Base-by-base conservation (phyloP, 805 yeast species). In the Starmerella bombi region DNA sequence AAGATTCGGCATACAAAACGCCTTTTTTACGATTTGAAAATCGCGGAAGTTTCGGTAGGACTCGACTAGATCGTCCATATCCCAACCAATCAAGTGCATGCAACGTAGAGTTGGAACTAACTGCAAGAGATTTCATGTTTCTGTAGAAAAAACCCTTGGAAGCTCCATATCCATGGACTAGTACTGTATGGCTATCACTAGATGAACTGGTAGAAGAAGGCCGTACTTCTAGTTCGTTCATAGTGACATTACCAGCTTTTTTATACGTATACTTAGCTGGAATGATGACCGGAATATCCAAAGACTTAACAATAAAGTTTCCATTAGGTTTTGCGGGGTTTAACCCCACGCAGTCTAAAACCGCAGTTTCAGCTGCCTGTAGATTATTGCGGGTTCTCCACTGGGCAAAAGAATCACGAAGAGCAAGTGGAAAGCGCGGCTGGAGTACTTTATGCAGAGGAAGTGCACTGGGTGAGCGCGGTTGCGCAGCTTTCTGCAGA, bases 151-250 rank as follows among this genome's bases (percentile, higher is more conserved):
- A 75, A 20, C 93, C 88, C 12, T 85, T 70, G 1, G 93, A 82
- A 0, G 97, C 94, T 2, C 94, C 95, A 55, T 84, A 85, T 0
- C 98, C 98, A 59, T 88, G 98, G 4, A 91, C 61, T 46, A 88
- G 59, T 2, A 91, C 83, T 19, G 85, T 59, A 36, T 59, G 80
- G 71, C 50, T 66, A 46, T 77, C 36, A 2, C 17, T 31, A 28
- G 46, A 37, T 8, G 38, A 48, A 2, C 17, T 31, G 30, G 46
- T 37, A 10, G 38, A 48, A 2, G 35, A 29, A n/a, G 21, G 22
- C 22, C 23, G 14, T 25, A 86, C 70, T 45, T 64, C 69, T 44
- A 85, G 75, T 60, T 88, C 97, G 60, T 86, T 88, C 43, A 86
- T 77, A 22, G n/a, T 9, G 19, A 17, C 7, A 32, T 20, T 23